A percentile compares a stretch with the other conserved stretches of the same genome.
These are phyloP conservation scores for Magnaporthales sp. DNA, from an alignment of 2,329 filamentous ascomycete species.

Conservation along the genomic window DNA sequence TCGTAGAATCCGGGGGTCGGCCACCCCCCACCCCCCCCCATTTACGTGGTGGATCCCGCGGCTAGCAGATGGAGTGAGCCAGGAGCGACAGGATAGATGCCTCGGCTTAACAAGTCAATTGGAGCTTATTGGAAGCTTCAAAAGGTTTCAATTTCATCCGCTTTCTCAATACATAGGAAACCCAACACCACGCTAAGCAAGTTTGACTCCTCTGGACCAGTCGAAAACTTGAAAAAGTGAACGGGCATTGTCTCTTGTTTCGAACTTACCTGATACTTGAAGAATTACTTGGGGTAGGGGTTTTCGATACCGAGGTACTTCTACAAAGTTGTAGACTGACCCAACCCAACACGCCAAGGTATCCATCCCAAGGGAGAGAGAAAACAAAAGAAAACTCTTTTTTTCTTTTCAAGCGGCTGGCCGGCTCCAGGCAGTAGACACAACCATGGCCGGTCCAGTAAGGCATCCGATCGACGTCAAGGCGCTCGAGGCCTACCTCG, in stretches of 20 bases:
- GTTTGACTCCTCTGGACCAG: too few relatives aligned
- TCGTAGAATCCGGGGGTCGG: background rate
- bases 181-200: background rate
- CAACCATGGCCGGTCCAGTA: conserved; percentile 72
- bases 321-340: too few relatives aligned
- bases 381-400: background rate
- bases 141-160: background rate
- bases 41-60: background rate
- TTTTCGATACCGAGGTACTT: too few relatives aligned
- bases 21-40: background rate
- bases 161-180: background rate
- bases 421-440: background rate
- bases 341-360: too few relatives aligned
- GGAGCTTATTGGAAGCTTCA: background rate
- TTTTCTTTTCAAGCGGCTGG: too few relatives aligned
- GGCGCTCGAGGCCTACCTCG: conserved; percentile 72
- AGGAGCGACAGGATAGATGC: background rate
- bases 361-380: too few relatives aligned
- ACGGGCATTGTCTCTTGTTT: background rate
- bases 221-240: background rate
- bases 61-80: background rate
- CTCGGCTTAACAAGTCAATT: background rate
- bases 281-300: too few relatives aligned
- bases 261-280: background rate
- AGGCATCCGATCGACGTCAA: conserved; percentile 83